Base-by-base conservation (phyloP, 2,329 filamentous ascomycete species). In the Aspergillus alliaceus region DNA sequence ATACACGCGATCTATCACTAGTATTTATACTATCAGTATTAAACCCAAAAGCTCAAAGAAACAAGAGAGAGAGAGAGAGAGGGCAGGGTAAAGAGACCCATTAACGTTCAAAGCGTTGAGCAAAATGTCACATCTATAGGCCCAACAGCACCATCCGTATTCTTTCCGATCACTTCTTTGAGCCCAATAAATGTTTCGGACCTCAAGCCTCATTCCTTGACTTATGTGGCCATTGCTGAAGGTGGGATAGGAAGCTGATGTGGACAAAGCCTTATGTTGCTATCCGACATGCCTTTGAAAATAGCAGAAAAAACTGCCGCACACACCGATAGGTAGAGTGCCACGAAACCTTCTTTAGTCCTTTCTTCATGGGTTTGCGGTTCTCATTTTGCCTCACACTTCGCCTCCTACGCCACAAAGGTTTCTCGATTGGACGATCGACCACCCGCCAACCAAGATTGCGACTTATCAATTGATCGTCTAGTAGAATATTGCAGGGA, bases 211-310 rank as follows among this genome's bases (percentile, higher is more conserved):
- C 29, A 53, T 42, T n/a, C 35, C 34, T 50, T 59, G 56, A 44
- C 37, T 20, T 20, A 53, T 47, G 39, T 20, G 31, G 42, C 18
- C 25, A 31, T 40, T 22, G 20, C 44, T 35, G 51, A 35, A 53
- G 54, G 22, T 53, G 46, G 34, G 4, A 31, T 48, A 32, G 25
- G 34, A 46, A 39, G 27, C 50, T 50, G 54, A 54, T 37, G 29
- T 52, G 54, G 56, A 63, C 58, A 60, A 63, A 67, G 64, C 66
- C 67, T 64, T 65, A 67, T 69, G 69, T 65, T 31, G 55, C 58
- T 65, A 67, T 54, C 69, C 69, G 69, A 18, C 31, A 46, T 40
- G 14, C 12, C 22, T 49, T 29, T 49, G 12, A 20, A 37, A 9
- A 14, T 27, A 20, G 9, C 44, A 15, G 44, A 14, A 32, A 57